Conservation (phyloP, 1,139 yeast genomes). For the Wickerhamomyces sp. region DNA sequence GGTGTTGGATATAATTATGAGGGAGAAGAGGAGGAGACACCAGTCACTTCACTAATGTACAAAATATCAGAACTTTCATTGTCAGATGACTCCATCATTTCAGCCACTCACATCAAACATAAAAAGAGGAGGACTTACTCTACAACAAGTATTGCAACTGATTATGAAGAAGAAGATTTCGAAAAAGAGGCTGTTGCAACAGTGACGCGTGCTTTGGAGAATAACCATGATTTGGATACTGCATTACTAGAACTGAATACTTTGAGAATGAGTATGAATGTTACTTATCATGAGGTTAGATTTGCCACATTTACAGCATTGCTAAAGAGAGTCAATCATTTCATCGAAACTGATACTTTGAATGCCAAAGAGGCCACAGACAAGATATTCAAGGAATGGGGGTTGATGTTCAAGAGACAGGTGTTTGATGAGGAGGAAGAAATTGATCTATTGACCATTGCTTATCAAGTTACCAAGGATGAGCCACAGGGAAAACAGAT, state of each 20-base stretch:
- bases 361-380: slow-evolving; percentile 70
- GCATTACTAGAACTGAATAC: slow-evolving; percentile 91
- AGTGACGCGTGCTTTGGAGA: slow-evolving; percentile 83
- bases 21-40: slow-evolving; percentile 38
- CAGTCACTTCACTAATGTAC: slow-evolving; percentile 42
- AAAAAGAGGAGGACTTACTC: slow-evolving; percentile 44
- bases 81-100: slow-evolving; percentile 77
- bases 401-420: slow-evolving; percentile 70
- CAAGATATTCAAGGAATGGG: slow-evolving; percentile 78
- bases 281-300: slow-evolving; percentile 88
- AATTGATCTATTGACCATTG: slow-evolving; percentile 59
- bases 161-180: slow-evolving; percentile 76
- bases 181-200: slow-evolving; percentile 90
- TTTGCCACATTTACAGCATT: slow-evolving; percentile 74
- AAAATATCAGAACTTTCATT: slow-evolving; percentile 59
- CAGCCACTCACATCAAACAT: slow-evolving; percentile 41
- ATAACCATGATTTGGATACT: slow-evolving; percentile 89
- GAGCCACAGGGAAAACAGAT: slow-evolving; percentile 21
- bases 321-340: slow-evolving; percentile 60
- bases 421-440: slow-evolving; percentile 78
- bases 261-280: slow-evolving; percentile 95
- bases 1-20: slow-evolving; percentile 59
- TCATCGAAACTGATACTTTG: slow-evolving; percentile 70
- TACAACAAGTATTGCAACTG: slow-evolving; percentile 36
- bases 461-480: slow-evolving; percentile 44